Evolutionary conservation across 495 filamentous ascomycete species (phyloP), one percentile per base, ranked within the genome.

Genomic region (Cercophora samala): DNA sequence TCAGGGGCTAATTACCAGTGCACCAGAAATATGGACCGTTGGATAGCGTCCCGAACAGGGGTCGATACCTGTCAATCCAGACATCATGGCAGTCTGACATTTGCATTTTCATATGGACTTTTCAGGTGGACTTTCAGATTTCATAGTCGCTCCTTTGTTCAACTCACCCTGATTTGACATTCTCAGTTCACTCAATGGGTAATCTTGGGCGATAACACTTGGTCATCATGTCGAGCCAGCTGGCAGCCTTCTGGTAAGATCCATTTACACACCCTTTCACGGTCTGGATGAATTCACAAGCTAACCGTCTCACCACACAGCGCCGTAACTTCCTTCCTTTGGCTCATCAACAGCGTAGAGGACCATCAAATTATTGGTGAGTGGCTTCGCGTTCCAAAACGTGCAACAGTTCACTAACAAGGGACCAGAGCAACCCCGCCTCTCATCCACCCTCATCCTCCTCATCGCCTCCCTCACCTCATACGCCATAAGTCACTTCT

Each of bases 301-400:
- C 25, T 25, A 25, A 19, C 53, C 15, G 18, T n/a, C 21, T 62
- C 29, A 18, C 4, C 13, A 37, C 26, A 24, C 42, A 82, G 82
- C 69, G 78, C 81, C 67, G 75, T 80, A 19, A 68, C 77, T 42
- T 81, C 79, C 0, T 82, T 82, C 70, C 60, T 80, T 11, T 84
- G 79, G 79, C 71, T 84, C 15, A 73, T 76, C 5, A 70, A 74
- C 64, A 79, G 73, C 5, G 64, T 83, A 19, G 76, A 84, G 61
- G 77, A 75, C 42, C 80, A 84, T 60, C 78, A 78, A n/a, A 74
- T 82, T 29, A 77, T 80, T 56, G 79, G 81, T 81, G 63, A 52
- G 62, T 58, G 1, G 9, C 9, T 13, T 17, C 29, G n/a, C 11
- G 19, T n/a, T 11, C 13, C 29, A 15, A 13, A 26, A 23, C 53